A percentile compares a stretch with the other conserved stretches of the same genome.
Evolutionary conservation across 306 rosid species (phyloP).

Genomic region (Urtica urens): DNA sequence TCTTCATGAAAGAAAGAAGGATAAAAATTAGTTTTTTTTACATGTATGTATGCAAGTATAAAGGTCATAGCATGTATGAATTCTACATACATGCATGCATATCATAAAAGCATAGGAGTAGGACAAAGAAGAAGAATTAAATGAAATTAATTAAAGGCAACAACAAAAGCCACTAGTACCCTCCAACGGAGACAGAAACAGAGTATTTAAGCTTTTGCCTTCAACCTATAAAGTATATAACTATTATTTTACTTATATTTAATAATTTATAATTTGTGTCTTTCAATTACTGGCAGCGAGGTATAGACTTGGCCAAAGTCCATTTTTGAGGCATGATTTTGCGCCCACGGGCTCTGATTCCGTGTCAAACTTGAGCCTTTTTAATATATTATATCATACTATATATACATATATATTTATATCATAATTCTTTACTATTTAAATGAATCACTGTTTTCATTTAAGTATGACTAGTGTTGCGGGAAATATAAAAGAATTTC

Average conservation of each 20-base stretch:
- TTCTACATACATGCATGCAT: too few species aligned
- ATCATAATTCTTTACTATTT: too few species aligned
- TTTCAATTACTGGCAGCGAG: conserved; percentile 9
- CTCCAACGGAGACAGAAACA: conserved; percentile 34
- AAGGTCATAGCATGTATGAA: too few species aligned
- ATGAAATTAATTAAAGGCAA: conserved; percentile 22
- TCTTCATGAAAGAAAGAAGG: neutral
- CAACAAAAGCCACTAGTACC: conserved; percentile 45
- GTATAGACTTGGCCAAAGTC: conserved; percentile 22
- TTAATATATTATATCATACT: too few species aligned
- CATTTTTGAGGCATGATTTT: conserved; percentile 22
- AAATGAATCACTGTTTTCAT: too few species aligned
- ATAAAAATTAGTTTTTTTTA: too few species aligned
- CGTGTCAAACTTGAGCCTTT: conserved; percentile 34
- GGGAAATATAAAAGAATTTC: too few species aligned
- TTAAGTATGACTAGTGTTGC: too few species aligned
- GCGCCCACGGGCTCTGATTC: conserved; percentile 18
- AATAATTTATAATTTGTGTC: neutral
- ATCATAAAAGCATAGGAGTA: too few species aligned
- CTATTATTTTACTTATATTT: neutral
- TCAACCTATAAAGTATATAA: neutral
- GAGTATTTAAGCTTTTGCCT: conserved; percentile 2
- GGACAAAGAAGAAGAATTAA: neutral
- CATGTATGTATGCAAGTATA: too few species aligned
- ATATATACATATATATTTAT: too few species aligned